Evolutionary conservation across 164 flowering plant species (phyloP).

Genomic region (Brasenia schreberi): DNA sequence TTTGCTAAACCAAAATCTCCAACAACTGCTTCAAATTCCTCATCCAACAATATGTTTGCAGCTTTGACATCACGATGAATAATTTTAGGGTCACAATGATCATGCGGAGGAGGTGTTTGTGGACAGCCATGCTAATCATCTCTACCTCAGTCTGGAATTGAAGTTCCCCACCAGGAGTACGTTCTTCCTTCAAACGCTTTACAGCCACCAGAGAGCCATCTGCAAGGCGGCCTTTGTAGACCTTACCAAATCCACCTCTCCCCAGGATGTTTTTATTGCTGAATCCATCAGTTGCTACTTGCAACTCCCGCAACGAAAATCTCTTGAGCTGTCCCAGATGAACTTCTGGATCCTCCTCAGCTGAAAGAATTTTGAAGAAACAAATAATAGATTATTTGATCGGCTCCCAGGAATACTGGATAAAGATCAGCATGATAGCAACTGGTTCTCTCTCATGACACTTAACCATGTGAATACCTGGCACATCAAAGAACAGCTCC

Average conservation of each 20-base stretch:
- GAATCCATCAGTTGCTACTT: conserved; percentile 35
- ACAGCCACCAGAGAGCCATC: conserved; percentile 40
- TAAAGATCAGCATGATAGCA: too few species aligned
- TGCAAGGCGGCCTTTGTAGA: conserved; percentile 33
- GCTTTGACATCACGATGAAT: conserved; percentile 97
- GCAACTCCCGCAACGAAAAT: conserved; percentile 33
- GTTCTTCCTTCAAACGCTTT: conserved; percentile 32
- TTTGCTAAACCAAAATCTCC: conserved; percentile 98
- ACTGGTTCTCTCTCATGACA: too few species aligned
- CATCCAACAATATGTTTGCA: conserved; percentile 85
- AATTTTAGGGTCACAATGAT: conserved; percentile 94
- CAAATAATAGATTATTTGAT: background rate
- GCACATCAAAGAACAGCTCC: conserved; percentile 15
- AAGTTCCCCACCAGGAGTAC: conserved; percentile 30
- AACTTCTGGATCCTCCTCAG: conserved; percentile 45
- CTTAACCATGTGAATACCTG: background rate
- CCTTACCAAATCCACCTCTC: conserved; percentile 41
- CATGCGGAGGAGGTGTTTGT: conserved; percentile 47
- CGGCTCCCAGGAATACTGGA: too few species aligned
- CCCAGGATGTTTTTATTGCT: conserved; percentile 33
- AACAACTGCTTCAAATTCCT: conserved; percentile 95
- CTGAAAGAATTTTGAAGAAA: conserved; percentile 11
- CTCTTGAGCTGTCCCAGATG: conserved; percentile 39
- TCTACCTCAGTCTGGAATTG: conserved; percentile 39
- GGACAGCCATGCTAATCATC: conserved; percentile 40